Evolutionary conservation across 1,284 basidiomycete genomes (phyloP), one percentile per base, ranked within the genome.

Genomic region (Trichosporon asahii): DNA sequence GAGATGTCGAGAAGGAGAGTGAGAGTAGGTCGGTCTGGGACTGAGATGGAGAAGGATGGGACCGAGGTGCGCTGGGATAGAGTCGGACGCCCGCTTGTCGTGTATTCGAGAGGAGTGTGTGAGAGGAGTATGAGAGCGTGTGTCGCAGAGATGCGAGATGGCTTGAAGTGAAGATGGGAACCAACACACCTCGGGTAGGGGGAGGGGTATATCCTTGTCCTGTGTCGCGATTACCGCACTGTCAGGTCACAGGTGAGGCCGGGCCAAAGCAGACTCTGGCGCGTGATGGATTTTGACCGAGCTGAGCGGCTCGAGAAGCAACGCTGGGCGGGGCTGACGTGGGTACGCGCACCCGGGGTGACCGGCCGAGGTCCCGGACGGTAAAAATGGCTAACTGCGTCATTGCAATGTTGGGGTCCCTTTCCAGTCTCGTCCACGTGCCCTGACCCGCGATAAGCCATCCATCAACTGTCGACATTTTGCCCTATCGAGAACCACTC

Each of bases 281-380:
- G 23, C 21, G 49, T 12, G 49, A 23, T 53, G 23, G 31, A 53
- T 53, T 53, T 53, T 53, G 49, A 25, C 49, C 49, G 49, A 53
- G 49, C 49, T 37, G 35, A 37, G 35, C 9, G 11, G 9, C 35
- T 53, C 49, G 21, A 21, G 49, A 25, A 53, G 23, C 49, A 53
- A 8, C 15, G 18, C 18, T n/a, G 4, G 49, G 21, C 18, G 9
- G 18, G 49, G 49, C 49, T 53, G 49, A 53, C 49, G 49, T 53
- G 49, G 49, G 49, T 53, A 53, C 49, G n/a, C 21, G 49, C 6
- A 33, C 31, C 31, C 21, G 15, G 21, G 21, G 12, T 7, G 49
- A 53, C 49, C 49, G 49, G 49, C 49, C 49, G 49, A 53, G 49
- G 49, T 23, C n/a, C 49, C 49, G 49, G 49, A 53, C 49, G 49